Percentiles rank a stretch among this genome's conserved stretches.
phyloP scores from a whole-genome alignment of 441 rosid genomes.

The Daphne laureola region DNA sequence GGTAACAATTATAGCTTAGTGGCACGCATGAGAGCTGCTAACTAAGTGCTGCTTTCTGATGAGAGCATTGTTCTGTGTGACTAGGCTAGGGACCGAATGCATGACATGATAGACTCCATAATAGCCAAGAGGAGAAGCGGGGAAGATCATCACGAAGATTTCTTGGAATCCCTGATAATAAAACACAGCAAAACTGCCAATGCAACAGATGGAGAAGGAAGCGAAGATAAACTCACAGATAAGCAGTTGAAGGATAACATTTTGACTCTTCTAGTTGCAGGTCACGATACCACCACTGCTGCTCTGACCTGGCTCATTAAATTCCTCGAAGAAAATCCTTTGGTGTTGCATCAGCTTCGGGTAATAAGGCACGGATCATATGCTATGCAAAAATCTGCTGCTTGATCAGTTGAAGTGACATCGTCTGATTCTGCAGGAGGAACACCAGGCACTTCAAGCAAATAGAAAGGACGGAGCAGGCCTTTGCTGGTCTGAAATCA shows the following conservation, averaged over 20 bases:
- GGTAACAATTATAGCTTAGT: conserved; percentile 20
- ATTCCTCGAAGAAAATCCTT: conserved; percentile 48
- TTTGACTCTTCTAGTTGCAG: conserved; percentile 57
- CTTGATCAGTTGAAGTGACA: not conserved
- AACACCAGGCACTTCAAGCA: conserved; percentile 31
- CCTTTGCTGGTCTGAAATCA: conserved; percentile 50
- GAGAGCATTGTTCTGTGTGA: not conserved
- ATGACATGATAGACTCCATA: conserved; percentile 39
- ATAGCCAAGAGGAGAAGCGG: conserved; percentile 41
- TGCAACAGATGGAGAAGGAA: conserved; percentile 18
- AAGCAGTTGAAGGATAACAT: conserved; percentile 50
- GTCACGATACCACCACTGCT: conserved; percentile 66
- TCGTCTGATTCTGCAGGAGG: conserved; percentile 33
- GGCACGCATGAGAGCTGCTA: not conserved
- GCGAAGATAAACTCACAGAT: conserved; percentile 45
- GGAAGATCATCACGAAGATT: conserved; percentile 42
- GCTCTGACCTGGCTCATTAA: conserved; percentile 57
- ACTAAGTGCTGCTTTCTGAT: not conserved
- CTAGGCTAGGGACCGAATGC: conserved; percentile 61
- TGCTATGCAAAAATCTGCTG: not conserved
- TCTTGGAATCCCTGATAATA: conserved; percentile 47
- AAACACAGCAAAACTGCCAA: conserved; percentile 34
- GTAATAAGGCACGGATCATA: conserved; percentile 15
- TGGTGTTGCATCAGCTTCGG: conserved; percentile 38
- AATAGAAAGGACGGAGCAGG: conserved; percentile 26